Conservation (phyloP, 495 filamentous ascomycete species). For the Hamigera avellanea region DNA sequence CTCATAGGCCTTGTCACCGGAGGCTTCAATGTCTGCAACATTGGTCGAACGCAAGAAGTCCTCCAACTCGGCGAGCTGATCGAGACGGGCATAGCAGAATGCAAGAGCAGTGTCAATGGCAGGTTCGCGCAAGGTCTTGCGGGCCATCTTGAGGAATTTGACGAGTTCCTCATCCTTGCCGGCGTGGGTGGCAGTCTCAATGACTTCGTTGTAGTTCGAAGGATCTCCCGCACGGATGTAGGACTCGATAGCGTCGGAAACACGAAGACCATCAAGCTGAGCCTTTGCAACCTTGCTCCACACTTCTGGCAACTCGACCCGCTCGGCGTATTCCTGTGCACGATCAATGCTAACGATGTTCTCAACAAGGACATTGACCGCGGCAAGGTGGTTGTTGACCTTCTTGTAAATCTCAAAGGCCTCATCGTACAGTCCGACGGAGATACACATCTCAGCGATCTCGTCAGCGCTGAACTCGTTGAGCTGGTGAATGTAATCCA, state of each 20-base stretch:
- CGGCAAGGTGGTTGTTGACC: slow-evolving; percentile 74
- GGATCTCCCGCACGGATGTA: slow-evolving; percentile 94
- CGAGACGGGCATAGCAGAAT: slow-evolving; percentile 83
- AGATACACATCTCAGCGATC: slow-evolving; percentile 86
- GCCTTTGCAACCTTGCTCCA: slow-evolving; percentile 99
- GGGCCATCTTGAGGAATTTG: slow-evolving; percentile 93
- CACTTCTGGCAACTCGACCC: slow-evolving; percentile 90
- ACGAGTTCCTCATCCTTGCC: slow-evolving; percentile 97
- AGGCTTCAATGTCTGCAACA: slow-evolving; percentile 88
- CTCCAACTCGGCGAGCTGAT: slow-evolving; percentile 87
- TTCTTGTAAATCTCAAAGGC: slow-evolving; percentile 99
- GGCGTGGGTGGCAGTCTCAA: slow-evolving; percentile 89
- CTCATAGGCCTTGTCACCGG: slow-evolving; percentile 93
- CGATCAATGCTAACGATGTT: slow-evolving; percentile 98
- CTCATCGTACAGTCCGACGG: slow-evolving; percentile 90
- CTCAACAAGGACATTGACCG: slow-evolving; percentile 87
- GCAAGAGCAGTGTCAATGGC: slow-evolving; percentile 88
- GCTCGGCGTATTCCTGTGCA: slow-evolving; percentile 92
- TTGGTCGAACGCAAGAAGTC: slow-evolving; percentile 93
- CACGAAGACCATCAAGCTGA: slow-evolving; percentile 89
- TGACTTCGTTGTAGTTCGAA: slow-evolving; percentile 88
- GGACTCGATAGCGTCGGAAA: slow-evolving; percentile 87
- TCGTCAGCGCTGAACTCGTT: slow-evolving; percentile 83
- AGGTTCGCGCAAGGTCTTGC: slow-evolving; percentile 91
- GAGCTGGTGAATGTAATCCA: slow-evolving; percentile 93